Evolutionary conservation across 768 basidiomycete species (phyloP), one percentile per base, ranked within the genome.

Genomic region (Phlebiopsis gigantea): DNA sequence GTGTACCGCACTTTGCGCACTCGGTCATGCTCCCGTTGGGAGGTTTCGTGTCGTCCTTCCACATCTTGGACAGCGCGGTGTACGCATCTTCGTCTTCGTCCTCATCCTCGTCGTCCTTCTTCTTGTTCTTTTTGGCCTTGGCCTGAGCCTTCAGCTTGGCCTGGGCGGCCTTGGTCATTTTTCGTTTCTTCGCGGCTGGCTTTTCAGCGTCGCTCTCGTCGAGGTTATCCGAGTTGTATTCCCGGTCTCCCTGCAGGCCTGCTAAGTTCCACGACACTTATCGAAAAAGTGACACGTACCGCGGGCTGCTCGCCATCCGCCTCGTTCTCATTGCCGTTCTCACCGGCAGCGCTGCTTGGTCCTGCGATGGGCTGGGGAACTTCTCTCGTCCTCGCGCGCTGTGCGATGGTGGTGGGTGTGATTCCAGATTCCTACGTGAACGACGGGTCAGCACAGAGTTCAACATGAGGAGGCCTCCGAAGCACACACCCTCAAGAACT

Each of bases 1-100:
- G 83, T 57, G 88, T 86, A 50, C 79, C 77, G 68, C 96, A 99
- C 54, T 80, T 79, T 1, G 84, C 90, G 66, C 97, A 99, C 6
- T 78, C 74, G 61, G 85, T 85, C 55, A 95, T 88, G 61, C 83
- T 84, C 0, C 96, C 96, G 4, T 87, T 76, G 2, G 87, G 75
- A 0, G 88, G 90, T 57, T 87, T 87, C 0, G 69, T 61, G 17
- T 61, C 47, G 60, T 72, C 62, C 68, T 66, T 62, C 72, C 62
- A 62, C 47, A 74, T 75, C 65, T 78, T 85, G 9, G 84, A 84
- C 10, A 83, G 68, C 7, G 84, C 84, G 4, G 74, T 84, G 61
- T 88, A 88, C n/a, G 81, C 77, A 56, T 84, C 84, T 19, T 87
- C 85, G 12, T 86, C 82, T 10, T 78, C 74, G 19, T 79, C 62